Conservation (phyloP, 2,329 filamentous ascomycete genomes). For the Stagonosporopsis chrysanthemi region DNA sequence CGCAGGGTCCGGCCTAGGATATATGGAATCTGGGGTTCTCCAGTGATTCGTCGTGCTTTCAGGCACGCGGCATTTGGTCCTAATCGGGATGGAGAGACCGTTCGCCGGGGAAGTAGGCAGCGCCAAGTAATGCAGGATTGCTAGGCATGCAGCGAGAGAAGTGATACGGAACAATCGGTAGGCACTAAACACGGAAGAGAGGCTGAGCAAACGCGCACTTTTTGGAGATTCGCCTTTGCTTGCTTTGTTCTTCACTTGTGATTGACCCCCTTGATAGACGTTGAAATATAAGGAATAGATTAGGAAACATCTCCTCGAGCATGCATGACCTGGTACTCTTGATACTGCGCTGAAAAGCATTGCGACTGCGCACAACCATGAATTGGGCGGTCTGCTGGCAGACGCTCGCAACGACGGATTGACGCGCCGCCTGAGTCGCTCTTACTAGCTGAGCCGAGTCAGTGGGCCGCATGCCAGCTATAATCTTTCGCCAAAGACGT, state of each 20-base stretch:
- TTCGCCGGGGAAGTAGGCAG: slow-evolving; percentile 36
- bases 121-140: slow-evolving; percentile 41
- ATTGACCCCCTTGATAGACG: slow-evolving; percentile 2
- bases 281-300: background rate
- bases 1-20: slow-evolving; percentile 40
- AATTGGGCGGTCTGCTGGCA: background rate
- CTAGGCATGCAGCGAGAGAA: slow-evolving; percentile 37
- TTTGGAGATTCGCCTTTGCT: background rate
- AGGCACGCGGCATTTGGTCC: slow-evolving; percentile 40
- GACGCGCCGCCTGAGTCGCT: slow-evolving; percentile 3
- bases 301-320: background rate
- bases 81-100: slow-evolving; percentile 37
- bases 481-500: slow-evolving; percentile 9
- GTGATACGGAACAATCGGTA: slow-evolving; percentile 32
- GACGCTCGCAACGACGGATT: slow-evolving; percentile 12
- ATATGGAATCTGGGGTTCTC: slow-evolving; percentile 20
- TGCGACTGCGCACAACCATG: background rate
- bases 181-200: slow-evolving; percentile 25
- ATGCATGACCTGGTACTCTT: slow-evolving; percentile 1
- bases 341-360: background rate
- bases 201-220: slow-evolving; percentile 21
- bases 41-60: slow-evolving; percentile 25
- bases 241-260: background rate
- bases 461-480: slow-evolving; percentile 5
- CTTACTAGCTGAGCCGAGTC: slow-evolving; percentile 13